Base-by-base conservation (phyloP, 805 yeast genomes). In the Kazachstania bromeliacearum region DNA sequence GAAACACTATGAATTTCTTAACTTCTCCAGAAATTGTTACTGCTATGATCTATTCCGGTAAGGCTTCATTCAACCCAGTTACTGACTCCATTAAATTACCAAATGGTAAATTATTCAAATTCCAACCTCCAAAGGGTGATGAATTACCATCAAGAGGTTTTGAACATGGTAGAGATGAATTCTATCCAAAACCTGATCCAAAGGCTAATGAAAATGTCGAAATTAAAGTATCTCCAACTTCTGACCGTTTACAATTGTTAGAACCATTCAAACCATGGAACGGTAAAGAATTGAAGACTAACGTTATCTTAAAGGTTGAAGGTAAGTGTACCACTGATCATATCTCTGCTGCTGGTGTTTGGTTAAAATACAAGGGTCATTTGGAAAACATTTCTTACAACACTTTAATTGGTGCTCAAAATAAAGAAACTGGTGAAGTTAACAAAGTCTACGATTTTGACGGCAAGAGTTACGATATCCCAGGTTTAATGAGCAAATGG, bases 321-420 rank as follows among this genome's bases (percentile, higher is more conserved):
- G 98, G 98, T 45, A 89, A 89, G 64, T 92, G 97, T 71, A 89
- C 98, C 28, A 89, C 98, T 26, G 98, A 89, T 61, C 98, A 89
- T 60, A 92, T 89, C 50, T 87, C 96, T 18, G 97, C 97, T 35
- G 98, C 98, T 31, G 98, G 98, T 55, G 94, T 80, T 12, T 89
- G 98, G 98, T 74, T 89, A 64, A 92, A 92, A 69, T 89, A 92
- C 68, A 92, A 92, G 68, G 98, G 98, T 28, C 98, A 89, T 58
- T 71, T 89, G 54, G 96, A 89, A 59, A 89, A 89, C 66, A 92
- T 89, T 48, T 83, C 96, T 7, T 74, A 92, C 66, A 89, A 89
- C 68, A 92, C 97, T 9, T 70, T 89, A 55, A 89, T 89, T 51
- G 97, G 98, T 45, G 98, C 97, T 15, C 92, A 85, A 44, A 89